Evolutionary conservation across 371 early-diverging fungal genomes (phyloP), one percentile per base, ranked within the genome.

Genomic region (Mortierella sp.): DNA sequence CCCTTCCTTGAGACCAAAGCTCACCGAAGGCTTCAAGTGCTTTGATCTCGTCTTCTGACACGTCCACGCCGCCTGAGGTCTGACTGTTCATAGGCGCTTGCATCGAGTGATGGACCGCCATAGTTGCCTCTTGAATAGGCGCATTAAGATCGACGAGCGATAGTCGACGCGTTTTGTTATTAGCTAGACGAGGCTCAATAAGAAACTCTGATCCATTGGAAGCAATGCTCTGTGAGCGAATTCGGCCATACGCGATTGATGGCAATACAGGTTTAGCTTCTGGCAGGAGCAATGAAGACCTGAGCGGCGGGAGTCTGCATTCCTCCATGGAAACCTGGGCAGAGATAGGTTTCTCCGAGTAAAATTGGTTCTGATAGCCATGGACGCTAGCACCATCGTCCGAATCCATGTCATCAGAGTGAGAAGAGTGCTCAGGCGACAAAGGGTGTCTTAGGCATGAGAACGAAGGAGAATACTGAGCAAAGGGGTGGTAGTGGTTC

Each of bases 21-120:
- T 81, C 72, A 24, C 81, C 81, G 66, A 81, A 81, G 18, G 81
- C 81, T 62, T 81, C 76, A 20, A 81, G 64, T 0, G 81, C 81
- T 39, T 75, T 72, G 55, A 81, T 70, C 70, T 81, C 81, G 32
- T 81, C 81, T 52, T 75, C 76, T 0, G 81, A 81, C 3, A 81
- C 81, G 22, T 75, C 76, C 4, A 81, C 81, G 4, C 75, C 72
- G 11, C 51, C 64, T 8, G 64, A 28, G 5, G 49, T 14, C 6
- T 57, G 65, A 57, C 26, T 32, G 37, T 10, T 26, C 52, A 22
- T 24, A 32, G 47, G 52, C 32, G 10, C 14, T 9, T 60, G 65
- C 26, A 47, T 28, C 18, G 75, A 75, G 22, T 75, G 68, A 18
- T 72, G 60, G 3, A 72, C 60, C 0, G 75, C 73, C 37, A 62